phyloP scores from a whole-genome alignment of 176 grass and related monocot species.

The Hsuehochloa calcarea region DNA sequence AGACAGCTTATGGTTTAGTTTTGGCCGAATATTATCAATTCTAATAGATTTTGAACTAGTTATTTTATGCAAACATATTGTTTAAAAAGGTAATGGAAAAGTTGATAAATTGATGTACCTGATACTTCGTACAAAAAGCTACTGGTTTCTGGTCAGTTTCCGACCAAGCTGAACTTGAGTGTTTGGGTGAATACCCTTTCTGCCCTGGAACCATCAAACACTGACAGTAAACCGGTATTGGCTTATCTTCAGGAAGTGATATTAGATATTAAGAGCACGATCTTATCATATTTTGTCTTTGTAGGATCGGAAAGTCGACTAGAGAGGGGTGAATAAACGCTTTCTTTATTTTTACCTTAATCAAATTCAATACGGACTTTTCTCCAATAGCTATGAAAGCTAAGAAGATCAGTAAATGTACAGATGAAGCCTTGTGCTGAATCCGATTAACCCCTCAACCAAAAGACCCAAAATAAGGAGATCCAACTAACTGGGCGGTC shows the following conservation, averaged over 20 bases:
- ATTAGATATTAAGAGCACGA: neutral
- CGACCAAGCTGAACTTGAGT: neutral
- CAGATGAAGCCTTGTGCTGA: too few relatives aligned
- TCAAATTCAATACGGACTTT: too few relatives aligned
- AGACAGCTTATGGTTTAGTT: neutral
- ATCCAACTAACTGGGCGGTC: too few relatives aligned
- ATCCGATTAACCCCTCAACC: too few relatives aligned
- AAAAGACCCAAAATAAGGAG: too few relatives aligned
- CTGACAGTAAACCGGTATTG: neutral
- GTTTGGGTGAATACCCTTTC: neutral
- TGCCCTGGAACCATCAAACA: neutral
- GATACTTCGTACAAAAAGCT: neutral
- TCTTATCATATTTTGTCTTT: neutral
- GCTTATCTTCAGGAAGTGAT: neutral
- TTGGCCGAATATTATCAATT: neutral
- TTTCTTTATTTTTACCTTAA: too few relatives aligned
- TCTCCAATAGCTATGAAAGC: too few relatives aligned
- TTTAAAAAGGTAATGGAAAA: neutral
- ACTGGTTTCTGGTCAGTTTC: neutral
- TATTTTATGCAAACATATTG: neutral
- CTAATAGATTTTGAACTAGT: neutral
- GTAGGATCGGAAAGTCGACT: too few relatives aligned
- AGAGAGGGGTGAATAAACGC: too few relatives aligned
- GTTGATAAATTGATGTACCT: neutral
- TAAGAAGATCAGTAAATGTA: too few relatives aligned